Percentiles rank a stretch among this genome's conserved stretches.
Conservation (phyloP, 768 basidiomycete genomes). For the Leucocoprinus birnbaumii region DNA sequence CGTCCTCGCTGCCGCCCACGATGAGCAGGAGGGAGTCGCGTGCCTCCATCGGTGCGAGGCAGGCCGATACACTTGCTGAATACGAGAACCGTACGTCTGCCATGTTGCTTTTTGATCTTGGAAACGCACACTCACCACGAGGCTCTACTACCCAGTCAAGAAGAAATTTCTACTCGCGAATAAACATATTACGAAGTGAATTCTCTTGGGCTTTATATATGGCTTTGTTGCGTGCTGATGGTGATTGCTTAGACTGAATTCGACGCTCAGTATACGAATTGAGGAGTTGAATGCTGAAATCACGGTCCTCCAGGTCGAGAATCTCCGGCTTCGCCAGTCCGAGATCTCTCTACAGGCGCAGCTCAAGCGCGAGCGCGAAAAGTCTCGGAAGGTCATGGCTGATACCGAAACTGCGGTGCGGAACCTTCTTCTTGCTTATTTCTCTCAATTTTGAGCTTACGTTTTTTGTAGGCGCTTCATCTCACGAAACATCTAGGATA, state of each 20-base stretch:
- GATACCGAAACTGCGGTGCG: slow-evolving; percentile 76
- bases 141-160: slow-evolving; percentile 61
- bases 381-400: slow-evolving; percentile 64
- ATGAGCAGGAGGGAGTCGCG: slow-evolving; percentile 63
- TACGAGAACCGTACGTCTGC: slow-evolving; percentile 76
- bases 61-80: slow-evolving; percentile 79
- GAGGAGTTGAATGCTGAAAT: slow-evolving; percentile 85
- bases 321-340: slow-evolving; percentile 75
- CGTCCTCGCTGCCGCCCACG: slow-evolving; percentile 18
- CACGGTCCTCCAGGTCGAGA: slow-evolving; percentile 79
- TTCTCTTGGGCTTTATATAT: slow-evolving; percentile 16
- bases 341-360: slow-evolving; percentile 75
- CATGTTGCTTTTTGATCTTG: slow-evolving; percentile 14
- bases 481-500: slow-evolving; percentile 64
- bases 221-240: background rate
- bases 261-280: slow-evolving; percentile 78
- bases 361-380: slow-evolving; percentile 79
- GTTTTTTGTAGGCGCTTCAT: slow-evolving; percentile 41
- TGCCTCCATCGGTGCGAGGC: slow-evolving; percentile 60
- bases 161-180: slow-evolving; percentile 90
- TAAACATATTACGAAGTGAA: slow-evolving; percentile 86
- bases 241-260: slow-evolving; percentile 60
- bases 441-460: slow-evolving; percentile 8
- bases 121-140: slow-evolving; percentile 27
- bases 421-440: slow-evolving; percentile 3